Evolutionary conservation across 2,329 filamentous ascomycete genomes (phyloP).

Genomic region (Seiridium unicorne): DNA sequence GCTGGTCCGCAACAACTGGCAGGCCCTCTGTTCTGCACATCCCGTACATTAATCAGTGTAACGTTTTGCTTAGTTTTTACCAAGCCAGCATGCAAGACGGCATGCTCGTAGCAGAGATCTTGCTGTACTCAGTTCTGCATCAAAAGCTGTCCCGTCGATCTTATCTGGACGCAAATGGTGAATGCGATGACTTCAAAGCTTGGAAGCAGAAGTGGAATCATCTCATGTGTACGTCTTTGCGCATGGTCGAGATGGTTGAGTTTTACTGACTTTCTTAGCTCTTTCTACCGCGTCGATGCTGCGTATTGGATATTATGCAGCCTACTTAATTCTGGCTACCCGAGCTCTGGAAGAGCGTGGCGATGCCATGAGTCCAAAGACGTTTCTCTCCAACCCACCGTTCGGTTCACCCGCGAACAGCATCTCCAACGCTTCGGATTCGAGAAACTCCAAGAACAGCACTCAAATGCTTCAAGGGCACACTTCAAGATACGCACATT

Average conservation of each 20-base stretch:
- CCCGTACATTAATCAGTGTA: conserved; percentile 37
- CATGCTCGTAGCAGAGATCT: conserved; percentile 38
- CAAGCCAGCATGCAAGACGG: conserved; percentile 38
- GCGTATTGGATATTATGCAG: conserved; percentile 30
- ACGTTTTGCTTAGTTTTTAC: conserved; percentile 37
- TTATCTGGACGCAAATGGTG: conserved; percentile 26
- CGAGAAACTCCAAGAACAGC: conserved; percentile 9
- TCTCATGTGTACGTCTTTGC: conserved; percentile 24
- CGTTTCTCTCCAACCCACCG: conserved; percentile 21
- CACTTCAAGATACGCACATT: conserved; percentile 25
- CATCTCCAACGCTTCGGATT: conserved; percentile 6
- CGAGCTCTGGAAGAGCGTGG: conserved; percentile 27
- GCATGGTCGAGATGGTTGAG: background rate
- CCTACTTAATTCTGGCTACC: conserved; percentile 30
- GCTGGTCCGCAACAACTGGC: conserved; percentile 39
- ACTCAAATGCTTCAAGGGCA: conserved; percentile 20
- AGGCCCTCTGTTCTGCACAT: conserved; percentile 35
- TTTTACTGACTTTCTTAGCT: conserved; percentile 16
- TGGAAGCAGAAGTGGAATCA: conserved; percentile 35
- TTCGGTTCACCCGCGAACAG: conserved; percentile 11
- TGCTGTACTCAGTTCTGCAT: conserved; percentile 34
- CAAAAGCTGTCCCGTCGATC: conserved; percentile 30
- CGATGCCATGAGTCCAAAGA: conserved; percentile 23
- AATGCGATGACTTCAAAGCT: conserved; percentile 29
- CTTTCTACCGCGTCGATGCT: conserved; percentile 31